Conservation (phyloP, 2,329 filamentous ascomycete genomes). For the Curvularia eragrostidis region DNA sequence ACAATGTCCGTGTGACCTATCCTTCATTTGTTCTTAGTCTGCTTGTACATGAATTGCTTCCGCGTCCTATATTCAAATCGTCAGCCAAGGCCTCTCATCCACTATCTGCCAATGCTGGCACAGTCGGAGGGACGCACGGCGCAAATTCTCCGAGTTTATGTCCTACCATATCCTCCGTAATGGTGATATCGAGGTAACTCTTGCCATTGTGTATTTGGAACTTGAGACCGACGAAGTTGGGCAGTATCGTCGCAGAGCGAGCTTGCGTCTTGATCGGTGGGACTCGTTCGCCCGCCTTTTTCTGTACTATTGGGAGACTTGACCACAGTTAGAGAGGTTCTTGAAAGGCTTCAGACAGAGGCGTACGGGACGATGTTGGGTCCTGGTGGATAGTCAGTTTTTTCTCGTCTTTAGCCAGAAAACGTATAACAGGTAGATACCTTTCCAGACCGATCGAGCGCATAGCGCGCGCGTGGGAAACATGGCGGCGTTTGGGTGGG, state of each 20-base stretch:
- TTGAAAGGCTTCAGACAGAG: conserved; percentile 5
- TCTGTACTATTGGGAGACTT: conserved; percentile 68
- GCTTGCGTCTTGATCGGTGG: conserved; percentile 85
- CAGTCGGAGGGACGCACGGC: conserved; percentile 63
- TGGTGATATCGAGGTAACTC: conserved; percentile 78
- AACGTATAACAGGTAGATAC: conserved; percentile 54
- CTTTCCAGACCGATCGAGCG: conserved; percentile 88
- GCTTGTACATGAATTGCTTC: conserved; percentile 72
- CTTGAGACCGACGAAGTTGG: conserved; percentile 86
- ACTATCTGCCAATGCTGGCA: not conserved
- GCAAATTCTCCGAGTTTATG: conserved; percentile 94
- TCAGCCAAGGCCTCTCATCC: conserved; percentile 8
- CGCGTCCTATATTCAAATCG: conserved; percentile 60
- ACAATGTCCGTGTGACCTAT: conserved; percentile 29
- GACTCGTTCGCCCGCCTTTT: conserved; percentile 67
- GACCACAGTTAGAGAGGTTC: conserved; percentile 32
- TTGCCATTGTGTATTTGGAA: conserved; percentile 95
- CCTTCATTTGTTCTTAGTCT: conserved; percentile 71
- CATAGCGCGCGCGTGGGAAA: conserved; percentile 67
- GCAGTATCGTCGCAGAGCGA: conserved; percentile 85
- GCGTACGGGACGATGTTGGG: conserved; percentile 75
- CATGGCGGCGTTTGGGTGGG: conserved; percentile 59
- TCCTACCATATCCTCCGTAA: conserved; percentile 96
- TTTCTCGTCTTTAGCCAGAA: conserved; percentile 57
- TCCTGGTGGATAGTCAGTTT: conserved; percentile 53